Conservation (phyloP, 2,329 filamentous ascomycete species). For the Peltaster fructicola region DNA sequence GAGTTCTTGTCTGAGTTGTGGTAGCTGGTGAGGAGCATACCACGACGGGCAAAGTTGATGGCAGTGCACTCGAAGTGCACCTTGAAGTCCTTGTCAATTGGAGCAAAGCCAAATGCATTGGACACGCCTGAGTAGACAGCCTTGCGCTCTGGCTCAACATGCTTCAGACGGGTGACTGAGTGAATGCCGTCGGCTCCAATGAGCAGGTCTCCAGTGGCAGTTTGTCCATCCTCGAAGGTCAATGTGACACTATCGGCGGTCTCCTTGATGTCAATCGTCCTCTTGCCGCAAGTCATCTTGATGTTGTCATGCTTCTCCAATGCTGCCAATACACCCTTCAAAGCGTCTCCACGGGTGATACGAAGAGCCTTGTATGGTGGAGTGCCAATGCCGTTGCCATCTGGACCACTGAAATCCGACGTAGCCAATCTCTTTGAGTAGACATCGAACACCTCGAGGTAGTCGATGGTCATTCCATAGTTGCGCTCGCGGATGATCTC, state of each 20-base stretch:
- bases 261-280: conserved; percentile 24
- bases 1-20: conserved; percentile 20
- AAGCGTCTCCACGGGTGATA: conserved; percentile 26
- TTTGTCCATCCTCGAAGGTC: conserved; percentile 20
- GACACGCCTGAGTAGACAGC: conserved; percentile 27
- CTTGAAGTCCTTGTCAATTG: conserved; percentile 19
- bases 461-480: conserved; percentile 25
- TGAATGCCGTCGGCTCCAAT: conserved; percentile 23
- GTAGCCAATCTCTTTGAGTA: conserved; percentile 27
- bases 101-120: conserved; percentile 28
- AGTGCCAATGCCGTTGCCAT: conserved; percentile 26
- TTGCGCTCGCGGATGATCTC: conserved; percentile 21
- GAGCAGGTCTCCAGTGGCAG: conserved; percentile 17
- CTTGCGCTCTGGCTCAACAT: conserved; percentile 27
- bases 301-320: conserved; percentile 25
- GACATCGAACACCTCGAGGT: conserved; percentile 28
- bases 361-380: conserved; percentile 27
- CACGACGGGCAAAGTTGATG: conserved; percentile 28
- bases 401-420: conserved; percentile 23
- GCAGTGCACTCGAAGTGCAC: conserved; percentile 25
- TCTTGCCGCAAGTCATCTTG: conserved; percentile 25
- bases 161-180: conserved; percentile 24
- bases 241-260: conserved; percentile 17
- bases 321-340: conserved; percentile 25
- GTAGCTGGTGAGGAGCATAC: conserved; percentile 28